Conservation (phyloP, 306 rosid genomes). For the Myrica gale region DNA sequence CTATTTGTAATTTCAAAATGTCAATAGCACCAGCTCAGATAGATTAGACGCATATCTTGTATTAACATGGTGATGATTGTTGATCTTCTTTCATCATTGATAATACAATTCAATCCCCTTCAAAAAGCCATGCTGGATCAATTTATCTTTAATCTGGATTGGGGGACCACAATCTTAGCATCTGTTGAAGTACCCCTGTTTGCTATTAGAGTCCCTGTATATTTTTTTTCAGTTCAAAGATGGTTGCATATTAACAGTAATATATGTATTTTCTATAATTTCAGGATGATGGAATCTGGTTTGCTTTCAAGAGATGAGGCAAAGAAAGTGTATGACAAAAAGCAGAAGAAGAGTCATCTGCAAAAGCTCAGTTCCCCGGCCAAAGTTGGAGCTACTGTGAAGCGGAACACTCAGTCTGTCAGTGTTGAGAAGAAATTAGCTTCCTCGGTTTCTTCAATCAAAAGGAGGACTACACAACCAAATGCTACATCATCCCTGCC, state of each 20-base stretch:
- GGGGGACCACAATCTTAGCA: not conserved
- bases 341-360: conserved; percentile 49
- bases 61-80: not conserved
- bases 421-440: conserved; percentile 43
- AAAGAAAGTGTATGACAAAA: conserved; percentile 55
- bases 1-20: not conserved
- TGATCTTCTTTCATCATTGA: not conserved
- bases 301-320: conserved; percentile 72
- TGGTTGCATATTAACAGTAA: not conserved
- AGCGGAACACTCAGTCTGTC: conserved; percentile 41
- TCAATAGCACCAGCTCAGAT: not conserved
- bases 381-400: conserved; percentile 33
- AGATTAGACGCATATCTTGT: not conserved
- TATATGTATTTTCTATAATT: conserved; percentile 21
- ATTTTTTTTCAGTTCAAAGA: not conserved
- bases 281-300: conserved; percentile 94
- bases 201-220: not conserved
- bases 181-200: not conserved
- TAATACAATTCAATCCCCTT: not conserved
- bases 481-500: conserved; percentile 34
- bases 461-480: conserved; percentile 40
- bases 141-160: not conserved
- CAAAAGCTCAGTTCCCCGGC: conserved; percentile 53
- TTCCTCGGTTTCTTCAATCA: conserved; percentile 35
- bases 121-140: not conserved